Percentiles rank a stretch among this genome's conserved stretches.
These are phyloP conservation scores for Podaxis carcinomalis DNA, from an alignment of 768 basidiomycete genomes.

Conservation along the genomic window DNA sequence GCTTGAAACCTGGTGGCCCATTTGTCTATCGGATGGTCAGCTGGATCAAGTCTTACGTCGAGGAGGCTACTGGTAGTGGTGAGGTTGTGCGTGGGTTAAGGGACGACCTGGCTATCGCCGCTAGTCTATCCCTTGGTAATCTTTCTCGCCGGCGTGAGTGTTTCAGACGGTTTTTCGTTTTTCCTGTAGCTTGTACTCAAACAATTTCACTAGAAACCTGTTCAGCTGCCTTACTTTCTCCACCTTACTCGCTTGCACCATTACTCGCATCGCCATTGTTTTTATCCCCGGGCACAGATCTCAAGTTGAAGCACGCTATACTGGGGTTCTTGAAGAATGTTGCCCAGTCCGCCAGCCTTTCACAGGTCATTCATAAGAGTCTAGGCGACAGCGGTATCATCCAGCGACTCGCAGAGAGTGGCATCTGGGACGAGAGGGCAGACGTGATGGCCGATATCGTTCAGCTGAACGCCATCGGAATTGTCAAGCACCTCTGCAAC, in stretches of 20 bases:
- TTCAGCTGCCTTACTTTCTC: constrained; percentile 55
- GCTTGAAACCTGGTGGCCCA: constrained; percentile 56
- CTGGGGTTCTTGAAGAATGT: constrained; percentile 87
- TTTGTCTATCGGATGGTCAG: constrained; percentile 70
- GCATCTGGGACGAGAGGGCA: constrained; percentile 65
- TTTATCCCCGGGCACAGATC: constrained; percentile 54
- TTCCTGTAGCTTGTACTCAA: constrained; percentile 7
- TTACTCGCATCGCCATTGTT: constrained; percentile 52
- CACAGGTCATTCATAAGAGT: constrained; percentile 50
- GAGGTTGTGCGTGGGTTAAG: constrained; percentile 24
- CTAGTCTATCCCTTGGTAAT: constrained; percentile 79
- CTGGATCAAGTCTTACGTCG: constrained; percentile 65
- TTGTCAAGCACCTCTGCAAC: constrained; percentile 85
- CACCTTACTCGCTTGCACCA: constrained; percentile 62
- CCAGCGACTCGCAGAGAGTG: constrained; percentile 53
- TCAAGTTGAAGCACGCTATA: constrained; percentile 87
- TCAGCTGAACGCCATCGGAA: constrained; percentile 83
- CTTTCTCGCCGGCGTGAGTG: constrained; percentile 67
- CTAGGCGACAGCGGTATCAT: constrained; percentile 64
- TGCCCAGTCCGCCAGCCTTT: constrained; percentile 60
- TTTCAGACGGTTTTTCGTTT: not conserved
- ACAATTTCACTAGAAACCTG: constrained; percentile 43
- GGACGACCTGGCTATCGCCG: constrained; percentile 83
- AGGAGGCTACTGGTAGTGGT: constrained; percentile 28
- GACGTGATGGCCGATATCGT: constrained; percentile 82